Percentiles rank a stretch among this genome's conserved stretches.
phyloP scores from a whole-genome alignment of 2,329 filamentous ascomycete species.

The Cryoendolithus antarcticus region DNA sequence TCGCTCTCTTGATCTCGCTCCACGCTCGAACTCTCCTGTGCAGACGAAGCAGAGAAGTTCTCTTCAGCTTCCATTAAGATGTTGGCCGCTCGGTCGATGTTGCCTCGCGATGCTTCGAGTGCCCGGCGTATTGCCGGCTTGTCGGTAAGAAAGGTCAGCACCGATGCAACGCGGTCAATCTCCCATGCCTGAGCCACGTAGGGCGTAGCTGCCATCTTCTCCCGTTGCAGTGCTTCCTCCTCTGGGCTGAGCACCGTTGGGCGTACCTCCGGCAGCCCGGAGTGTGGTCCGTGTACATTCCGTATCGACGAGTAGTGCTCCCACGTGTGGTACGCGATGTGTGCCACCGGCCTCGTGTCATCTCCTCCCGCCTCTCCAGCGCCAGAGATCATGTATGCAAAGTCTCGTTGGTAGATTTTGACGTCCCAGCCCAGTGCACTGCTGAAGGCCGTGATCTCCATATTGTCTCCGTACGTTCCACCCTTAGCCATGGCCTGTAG shows the following conservation, averaged over 20 bases:
- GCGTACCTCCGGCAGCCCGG: conserved; percentile 40
- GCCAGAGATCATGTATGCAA: conserved; percentile 37
- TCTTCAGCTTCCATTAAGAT: conserved; percentile 39
- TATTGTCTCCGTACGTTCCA: conserved; percentile 53
- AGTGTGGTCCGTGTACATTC: conserved; percentile 46
- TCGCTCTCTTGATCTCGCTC: conserved; percentile 41
- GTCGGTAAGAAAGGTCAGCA: conserved; percentile 39
- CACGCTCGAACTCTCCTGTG: conserved; percentile 36
- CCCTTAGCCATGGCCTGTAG: conserved; percentile 47
- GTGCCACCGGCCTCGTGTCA: conserved; percentile 28
- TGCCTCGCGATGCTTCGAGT: conserved; percentile 41
- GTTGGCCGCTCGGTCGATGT: conserved; percentile 41
- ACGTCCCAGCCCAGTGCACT: conserved; percentile 50
- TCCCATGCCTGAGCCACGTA: conserved; percentile 40
- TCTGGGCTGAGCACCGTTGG: conserved; percentile 25
- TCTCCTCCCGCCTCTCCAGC: conserved; percentile 20
- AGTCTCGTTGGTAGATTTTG: conserved; percentile 46
- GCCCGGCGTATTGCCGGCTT: conserved; percentile 39
- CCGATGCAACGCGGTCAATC: conserved; percentile 40
- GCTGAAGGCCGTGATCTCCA: conserved; percentile 56
- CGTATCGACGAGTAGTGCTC: conserved; percentile 58
- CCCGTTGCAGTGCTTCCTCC: conserved; percentile 28
- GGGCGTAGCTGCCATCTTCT: conserved; percentile 26
- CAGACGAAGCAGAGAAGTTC: conserved; percentile 28
- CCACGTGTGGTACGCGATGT: conserved; percentile 41